phyloP scores from a whole-genome alignment of 108 stramenopile species.

The Cafeteria roenbergensis region DNA sequence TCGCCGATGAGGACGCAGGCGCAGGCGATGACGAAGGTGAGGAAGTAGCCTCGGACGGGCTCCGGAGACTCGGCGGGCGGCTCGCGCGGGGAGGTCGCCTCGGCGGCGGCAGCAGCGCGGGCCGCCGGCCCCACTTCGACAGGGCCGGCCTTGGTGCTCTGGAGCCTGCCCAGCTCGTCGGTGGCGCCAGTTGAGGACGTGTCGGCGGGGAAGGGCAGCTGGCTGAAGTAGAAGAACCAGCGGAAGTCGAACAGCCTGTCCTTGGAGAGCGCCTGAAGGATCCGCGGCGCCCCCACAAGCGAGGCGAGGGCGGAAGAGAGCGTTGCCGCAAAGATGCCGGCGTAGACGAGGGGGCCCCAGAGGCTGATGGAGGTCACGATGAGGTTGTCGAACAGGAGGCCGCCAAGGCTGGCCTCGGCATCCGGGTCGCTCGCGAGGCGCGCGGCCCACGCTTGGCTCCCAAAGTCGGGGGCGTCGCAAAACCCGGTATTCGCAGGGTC shows the following conservation, averaged over 20 bases:
- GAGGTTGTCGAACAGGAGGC: constrained; percentile 15
- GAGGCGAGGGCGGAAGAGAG: constrained; percentile 53
- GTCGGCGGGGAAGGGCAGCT: not conserved
- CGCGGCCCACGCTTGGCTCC: not conserved
- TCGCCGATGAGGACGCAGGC: constrained; percentile 43
- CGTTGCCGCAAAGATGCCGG: constrained; percentile 54
- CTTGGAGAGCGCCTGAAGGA: constrained; percentile 52
- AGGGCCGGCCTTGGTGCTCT: not conserved
- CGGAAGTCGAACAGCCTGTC: constrained; percentile 41
- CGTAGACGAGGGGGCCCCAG: constrained; percentile 50
- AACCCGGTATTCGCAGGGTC: constrained; percentile 34
- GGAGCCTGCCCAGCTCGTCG: not conserved
- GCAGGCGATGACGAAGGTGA: constrained; percentile 19
- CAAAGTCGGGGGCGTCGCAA: constrained; percentile 40
- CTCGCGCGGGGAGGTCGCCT: constrained; percentile 6
- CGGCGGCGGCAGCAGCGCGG: constrained; percentile 17
- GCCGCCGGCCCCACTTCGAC: not conserved
- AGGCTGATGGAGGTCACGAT: constrained; percentile 40
- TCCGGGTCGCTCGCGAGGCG: not conserved
- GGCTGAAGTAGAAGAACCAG: constrained; percentile 13
- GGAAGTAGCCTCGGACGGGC: constrained; percentile 31
- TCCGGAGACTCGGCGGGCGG: not conserved
- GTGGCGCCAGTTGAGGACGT: not conserved
- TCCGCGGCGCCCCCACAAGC: constrained; percentile 49
- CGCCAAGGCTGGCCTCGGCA: constrained; percentile 17